Evolutionary conservation across 139 green algal genomes (phyloP).

Genomic region (Chlorella sp.): DNA sequence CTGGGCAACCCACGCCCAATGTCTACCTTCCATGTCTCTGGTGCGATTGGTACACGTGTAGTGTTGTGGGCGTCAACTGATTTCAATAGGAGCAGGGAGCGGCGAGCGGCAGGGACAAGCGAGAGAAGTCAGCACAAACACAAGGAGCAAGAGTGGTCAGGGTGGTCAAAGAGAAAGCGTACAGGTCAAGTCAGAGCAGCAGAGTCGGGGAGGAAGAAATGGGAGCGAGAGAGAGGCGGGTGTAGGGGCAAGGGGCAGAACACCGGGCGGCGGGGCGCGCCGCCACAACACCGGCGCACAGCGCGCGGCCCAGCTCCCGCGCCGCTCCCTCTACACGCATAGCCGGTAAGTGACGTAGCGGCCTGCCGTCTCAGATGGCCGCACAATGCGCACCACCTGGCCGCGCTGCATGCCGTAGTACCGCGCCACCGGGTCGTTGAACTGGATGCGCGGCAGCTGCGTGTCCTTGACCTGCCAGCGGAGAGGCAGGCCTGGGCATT

Average conservation of each 20-base stretch:
- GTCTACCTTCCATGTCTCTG: too few species aligned
- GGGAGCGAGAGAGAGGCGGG: neutral
- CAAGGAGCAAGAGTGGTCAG: too few species aligned
- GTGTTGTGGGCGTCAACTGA: too few species aligned
- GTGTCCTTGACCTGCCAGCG: conserved; percentile 89
- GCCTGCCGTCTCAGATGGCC: conserved; percentile 92
- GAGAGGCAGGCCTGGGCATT: too few species aligned
- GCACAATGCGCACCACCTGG: conserved; percentile 94
- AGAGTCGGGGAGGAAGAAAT: neutral
- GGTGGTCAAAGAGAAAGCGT: neutral
- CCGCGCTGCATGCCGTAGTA: conserved; percentile 94
- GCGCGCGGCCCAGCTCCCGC: neutral
- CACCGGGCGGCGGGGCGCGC: too few species aligned
- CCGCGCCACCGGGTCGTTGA: conserved; percentile 89
- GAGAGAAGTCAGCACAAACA: too few species aligned
- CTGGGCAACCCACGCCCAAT: too few species aligned
- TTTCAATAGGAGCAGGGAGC: too few species aligned
- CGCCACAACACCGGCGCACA: too few species aligned
- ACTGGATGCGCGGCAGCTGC: conserved; percentile 95
- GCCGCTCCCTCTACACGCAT: conserved; percentile 41
- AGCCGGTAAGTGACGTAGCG: conserved; percentile 96
- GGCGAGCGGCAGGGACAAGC: too few species aligned
- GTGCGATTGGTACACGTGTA: too few species aligned
- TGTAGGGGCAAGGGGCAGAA: too few species aligned
- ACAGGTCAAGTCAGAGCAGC: neutral